A percentile compares a stretch with the other conserved stretches of the same genome.
Conservation (phyloP, 768 basidiomycete species). For the Lentinula aciculospora region DNA sequence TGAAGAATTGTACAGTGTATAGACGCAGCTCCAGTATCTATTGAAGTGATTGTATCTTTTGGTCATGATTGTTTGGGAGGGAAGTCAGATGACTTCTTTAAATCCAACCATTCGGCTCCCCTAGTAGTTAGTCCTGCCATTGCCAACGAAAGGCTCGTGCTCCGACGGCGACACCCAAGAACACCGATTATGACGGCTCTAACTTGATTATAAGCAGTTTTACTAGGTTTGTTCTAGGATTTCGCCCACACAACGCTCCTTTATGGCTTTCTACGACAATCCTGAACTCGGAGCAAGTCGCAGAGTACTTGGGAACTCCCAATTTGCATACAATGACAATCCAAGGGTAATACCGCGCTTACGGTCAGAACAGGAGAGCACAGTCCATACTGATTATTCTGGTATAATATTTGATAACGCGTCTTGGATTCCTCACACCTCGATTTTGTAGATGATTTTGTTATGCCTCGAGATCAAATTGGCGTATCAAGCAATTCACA, state of each 20-base stretch:
- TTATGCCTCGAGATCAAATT: background rate
- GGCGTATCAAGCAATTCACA: background rate
- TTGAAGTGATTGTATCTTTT: too few relatives aligned
- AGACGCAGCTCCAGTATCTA: too few relatives aligned
- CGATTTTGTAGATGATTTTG: background rate
- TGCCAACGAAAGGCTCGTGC: too few relatives aligned
- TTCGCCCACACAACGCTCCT: background rate
- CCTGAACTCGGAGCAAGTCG: background rate
- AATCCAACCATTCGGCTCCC: too few relatives aligned
- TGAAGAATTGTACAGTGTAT: too few relatives aligned
- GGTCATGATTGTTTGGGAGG: too few relatives aligned
- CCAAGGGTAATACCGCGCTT: background rate
- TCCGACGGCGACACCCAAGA: too few relatives aligned
- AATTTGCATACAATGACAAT: background rate
- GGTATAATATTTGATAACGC: background rate
- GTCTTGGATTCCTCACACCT: background rate
- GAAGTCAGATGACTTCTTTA: too few relatives aligned
- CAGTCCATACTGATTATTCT: background rate
- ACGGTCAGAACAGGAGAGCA: background rate
- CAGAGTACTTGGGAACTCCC: background rate
- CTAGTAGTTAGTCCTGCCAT: too few relatives aligned
- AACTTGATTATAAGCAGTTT: background rate
- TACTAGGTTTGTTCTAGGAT: background rate
- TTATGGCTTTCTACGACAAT: background rate
- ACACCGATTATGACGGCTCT: background rate